Evolutionary conservation across 129 eudicot species (phyloP).

Genomic region (Chrysanthemum lavandulifolium): DNA sequence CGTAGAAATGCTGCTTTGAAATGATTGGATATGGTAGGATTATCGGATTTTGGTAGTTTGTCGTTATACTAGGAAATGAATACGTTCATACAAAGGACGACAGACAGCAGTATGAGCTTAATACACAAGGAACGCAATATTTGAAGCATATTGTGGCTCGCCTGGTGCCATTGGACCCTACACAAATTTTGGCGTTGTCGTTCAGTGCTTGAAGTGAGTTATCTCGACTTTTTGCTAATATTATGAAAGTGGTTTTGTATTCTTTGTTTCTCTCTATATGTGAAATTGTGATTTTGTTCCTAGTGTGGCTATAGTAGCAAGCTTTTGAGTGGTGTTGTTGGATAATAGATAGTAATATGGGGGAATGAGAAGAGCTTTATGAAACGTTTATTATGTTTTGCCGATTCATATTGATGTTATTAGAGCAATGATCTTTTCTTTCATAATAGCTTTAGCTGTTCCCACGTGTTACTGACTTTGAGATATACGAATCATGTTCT

Average conservation of each 20-base stretch:
- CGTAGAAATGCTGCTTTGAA: constrained; percentile 37
- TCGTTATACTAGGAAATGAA: background rate
- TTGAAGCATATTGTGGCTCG: constrained; percentile 6
- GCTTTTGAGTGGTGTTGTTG: constrained; percentile 14
- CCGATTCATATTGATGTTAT: background rate
- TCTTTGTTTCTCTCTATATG: constrained; percentile 19
- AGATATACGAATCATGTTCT: background rate
- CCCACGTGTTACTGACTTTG: background rate
- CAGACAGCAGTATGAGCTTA: background rate
- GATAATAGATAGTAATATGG: background rate
- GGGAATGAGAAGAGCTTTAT: constrained; percentile 4
- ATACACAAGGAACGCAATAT: constrained; percentile 5
- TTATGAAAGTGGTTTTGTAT: constrained; percentile 9
- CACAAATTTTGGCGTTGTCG: background rate
- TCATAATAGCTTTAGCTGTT: too few species aligned
- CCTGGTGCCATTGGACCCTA: background rate
- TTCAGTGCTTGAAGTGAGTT: constrained; percentile 15
- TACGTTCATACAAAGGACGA: constrained; percentile 9
- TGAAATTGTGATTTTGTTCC: constrained; percentile 10
- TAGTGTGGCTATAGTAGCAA: constrained; percentile 19
- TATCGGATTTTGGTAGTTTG: background rate
- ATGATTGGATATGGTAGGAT: constrained; percentile 11
- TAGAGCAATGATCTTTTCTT: too few species aligned
- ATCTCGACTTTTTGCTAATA: constrained; percentile 11
- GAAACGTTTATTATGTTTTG: background rate